A percentile compares a stretch with the other conserved stretches of the same genome.
Evolutionary conservation across 2,329 filamentous ascomycete genomes (phyloP).

Genomic region (Aspergillus pseudoterreus): DNA sequence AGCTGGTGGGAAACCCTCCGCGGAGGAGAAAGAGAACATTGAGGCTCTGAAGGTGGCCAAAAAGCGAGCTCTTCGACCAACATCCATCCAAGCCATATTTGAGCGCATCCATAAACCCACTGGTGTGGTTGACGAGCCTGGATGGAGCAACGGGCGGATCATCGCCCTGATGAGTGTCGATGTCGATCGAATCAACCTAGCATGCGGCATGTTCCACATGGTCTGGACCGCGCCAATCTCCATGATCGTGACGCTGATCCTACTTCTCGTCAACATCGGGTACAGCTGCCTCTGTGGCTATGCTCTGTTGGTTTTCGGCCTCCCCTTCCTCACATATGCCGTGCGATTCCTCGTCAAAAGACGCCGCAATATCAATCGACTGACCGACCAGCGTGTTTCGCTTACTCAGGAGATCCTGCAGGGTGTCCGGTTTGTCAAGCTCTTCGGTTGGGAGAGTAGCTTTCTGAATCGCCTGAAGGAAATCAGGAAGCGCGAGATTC

Average conservation of each 20-base stretch:
- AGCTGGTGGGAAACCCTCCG: conserved; percentile 65
- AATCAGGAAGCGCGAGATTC: conserved; percentile 72
- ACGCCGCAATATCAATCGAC: conserved; percentile 79
- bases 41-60: conserved; percentile 31
- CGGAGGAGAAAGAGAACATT: conserved; percentile 44
- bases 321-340: conserved; percentile 72
- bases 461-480: conserved; percentile 74
- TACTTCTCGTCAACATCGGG: conserved; percentile 80
- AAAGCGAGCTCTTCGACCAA: no score
- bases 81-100: no score
- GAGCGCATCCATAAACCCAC: conserved; percentile 22
- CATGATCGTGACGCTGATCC: conserved; percentile 71
- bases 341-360: conserved; percentile 74
- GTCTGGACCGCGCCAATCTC: conserved; percentile 81
- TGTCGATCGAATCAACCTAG: conserved; percentile 87
- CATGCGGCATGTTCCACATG: conserved; percentile 84
- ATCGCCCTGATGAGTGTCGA: conserved; percentile 94
- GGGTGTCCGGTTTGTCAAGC: conserved; percentile 90
- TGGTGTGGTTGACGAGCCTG: conserved; percentile 52
- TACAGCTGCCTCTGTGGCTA: conserved; percentile 91
- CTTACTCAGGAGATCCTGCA: conserved; percentile 88
- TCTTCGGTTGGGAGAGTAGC: conserved; percentile 87
- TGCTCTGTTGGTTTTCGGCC: conserved; percentile 70
- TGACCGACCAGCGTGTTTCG: conserved; percentile 87
- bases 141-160: conserved; percentile 90